Conservation (phyloP, 257 asterid genomes). For the Buddleja alternifolia region DNA sequence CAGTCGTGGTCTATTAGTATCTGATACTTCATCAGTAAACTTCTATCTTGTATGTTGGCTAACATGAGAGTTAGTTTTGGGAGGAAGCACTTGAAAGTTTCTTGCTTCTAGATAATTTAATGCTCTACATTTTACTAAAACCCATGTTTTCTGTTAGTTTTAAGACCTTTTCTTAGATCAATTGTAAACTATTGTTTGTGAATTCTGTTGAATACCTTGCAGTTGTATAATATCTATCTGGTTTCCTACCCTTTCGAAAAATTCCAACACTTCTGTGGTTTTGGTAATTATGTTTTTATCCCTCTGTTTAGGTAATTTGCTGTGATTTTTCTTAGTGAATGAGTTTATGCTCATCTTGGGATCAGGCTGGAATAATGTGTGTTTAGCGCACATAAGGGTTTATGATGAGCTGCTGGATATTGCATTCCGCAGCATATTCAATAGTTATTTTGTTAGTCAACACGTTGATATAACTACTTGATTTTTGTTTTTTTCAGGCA, state of each 20-base stretch:
- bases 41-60: constrained; percentile 9
- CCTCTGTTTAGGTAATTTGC: background rate
- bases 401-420: constrained; percentile 4
- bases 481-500: constrained; percentile 48
- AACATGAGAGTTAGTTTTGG: background rate
- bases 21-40: background rate
- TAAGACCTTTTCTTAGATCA: background rate
- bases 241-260: background rate
- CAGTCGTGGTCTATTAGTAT: constrained; percentile 2
- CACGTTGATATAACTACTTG: constrained; percentile 8
- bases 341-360: constrained; percentile 19
- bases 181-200: constrained; percentile 3
- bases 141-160: background rate
- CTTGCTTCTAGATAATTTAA: background rate
- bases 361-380: background rate
- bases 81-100: background rate
- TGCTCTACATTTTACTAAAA: background rate
- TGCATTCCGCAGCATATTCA: constrained; percentile 20
- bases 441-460: constrained; percentile 2
- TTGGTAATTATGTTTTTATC: background rate
- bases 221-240: background rate
- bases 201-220: background rate
- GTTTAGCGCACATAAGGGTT: background rate
- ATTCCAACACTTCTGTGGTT: background rate
- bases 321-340: background rate